Base-by-base conservation (phyloP, 2,329 filamentous ascomycete species). In the Catunica adiposa region DNA sequence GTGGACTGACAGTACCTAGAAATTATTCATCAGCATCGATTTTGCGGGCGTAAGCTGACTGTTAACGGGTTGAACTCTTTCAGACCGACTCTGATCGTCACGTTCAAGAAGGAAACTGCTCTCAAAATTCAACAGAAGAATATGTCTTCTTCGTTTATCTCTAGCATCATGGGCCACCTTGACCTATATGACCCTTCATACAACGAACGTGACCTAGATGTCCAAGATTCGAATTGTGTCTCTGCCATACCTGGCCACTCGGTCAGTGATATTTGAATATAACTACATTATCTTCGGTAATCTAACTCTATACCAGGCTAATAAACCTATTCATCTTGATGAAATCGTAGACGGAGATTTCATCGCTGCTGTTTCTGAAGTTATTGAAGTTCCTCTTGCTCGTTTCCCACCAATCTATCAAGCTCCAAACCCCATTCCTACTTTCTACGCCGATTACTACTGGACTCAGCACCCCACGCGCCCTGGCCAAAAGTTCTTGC, bases 121-220 rank as follows among this genome's bases (percentile, higher is more conserved):
- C 9, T 20, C n/a, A 31, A 31, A 8, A 47, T 55, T 7, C 17
- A 31, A 23, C 4, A 55, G 26, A 17, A 25, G 7, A 55, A 55
- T 40, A 26, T n/a, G 23, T 8, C 8, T 4, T 14, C 25, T 17
- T 25, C 42, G 23, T 25, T 23, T 14, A 34, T 26, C 42, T n/a
- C 23, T 11, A 11, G 47, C 17, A 22, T 23, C 7, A 14, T 48
- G 25, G 31, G 44, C 22, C 44, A n/a, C 22, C 23, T 48, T n/a
- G 44, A 20, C 8, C 40, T 55, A 7, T 55, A 55, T 23, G 53
- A 55, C 42, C 53, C 53, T 3, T 37, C 53, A 15, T 25, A 25
- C 17, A 55, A 38, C 23, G 22, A 17, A n/a, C 3, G 15, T 17
- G 42, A 37, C 9, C 7, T 26, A 5, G 20, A 38, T 53, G n/a